Evolutionary conservation across 1,139 yeast genomes (phyloP), one percentile per base, ranked within the genome.

Genomic region (Meyerozyma sp.): DNA sequence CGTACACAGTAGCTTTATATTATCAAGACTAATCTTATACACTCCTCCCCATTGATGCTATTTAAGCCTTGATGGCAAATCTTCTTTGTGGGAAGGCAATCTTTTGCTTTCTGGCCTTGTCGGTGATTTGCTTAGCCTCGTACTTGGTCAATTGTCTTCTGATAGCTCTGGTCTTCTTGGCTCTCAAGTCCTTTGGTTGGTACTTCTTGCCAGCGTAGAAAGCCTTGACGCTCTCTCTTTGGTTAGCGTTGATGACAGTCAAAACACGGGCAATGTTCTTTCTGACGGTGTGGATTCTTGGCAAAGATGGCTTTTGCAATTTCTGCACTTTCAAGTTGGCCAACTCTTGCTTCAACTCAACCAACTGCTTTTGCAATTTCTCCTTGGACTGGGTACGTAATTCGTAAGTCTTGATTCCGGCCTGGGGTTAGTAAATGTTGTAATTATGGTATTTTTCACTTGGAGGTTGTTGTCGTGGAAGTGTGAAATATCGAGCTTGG

Each of bases 111-210:
- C 82, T 82, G 68, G 91, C 90, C 81, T 87, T 90, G 63, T 76
- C 84, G 68, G 98, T 91, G 74, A 78, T 75, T 73, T 78, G 77
- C 62, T 81, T 68, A 70, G 87, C 83, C 79, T 93, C 97, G 75
- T 76, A 75, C 70, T 85, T 80, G 73, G 97, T 83, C 72, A 93
- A 83, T 73, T 84, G 82, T 83, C 98, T 89, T 87, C 98, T 91
- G 76, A 93, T 79, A 75, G 98, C 98, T 84, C 98, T 93, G 77
- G 98, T 93, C 86, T 93, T 88, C 91, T 93, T 93, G 67, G 89
- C 96, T 81, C 98, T 93, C 78, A 93, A 84, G 74, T 91, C 98
- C 82, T 91, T 91, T 81, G 98, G 98, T 73, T 84, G 81, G 84
- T 83, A 87, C 80, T 90, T 91, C 84, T 90, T 90, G 77, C 91